Base-by-base conservation (phyloP, 148 eudicot species). In the Cornus florida region DNA sequence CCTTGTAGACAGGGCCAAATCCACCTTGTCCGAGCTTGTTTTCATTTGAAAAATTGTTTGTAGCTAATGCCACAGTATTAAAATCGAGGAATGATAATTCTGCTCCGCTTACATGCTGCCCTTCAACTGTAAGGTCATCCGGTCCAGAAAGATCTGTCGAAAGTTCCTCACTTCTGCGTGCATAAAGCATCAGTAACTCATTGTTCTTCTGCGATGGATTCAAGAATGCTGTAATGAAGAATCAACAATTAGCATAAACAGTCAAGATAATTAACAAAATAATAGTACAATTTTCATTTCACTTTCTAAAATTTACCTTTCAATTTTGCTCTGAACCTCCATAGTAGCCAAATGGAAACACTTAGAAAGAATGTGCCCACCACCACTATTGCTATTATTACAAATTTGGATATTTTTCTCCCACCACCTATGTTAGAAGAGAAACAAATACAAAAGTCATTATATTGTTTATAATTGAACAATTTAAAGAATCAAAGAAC, bases 1-100 rank as follows among this genome's bases (percentile, higher is more conserved):
- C 94, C 89, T 86, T 91, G 86, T 89, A 88, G 65, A 91, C 94
- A 0, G 88, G 87, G 65, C 92, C 94, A 75, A 91, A 89, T 77
- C 94, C 94, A 3, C 94, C 94, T 84, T 89, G 79, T 33, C 94
- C 94, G 4, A 91, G 92, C 81, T 88, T 91, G 78, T 86, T 89
- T 20, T 75, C 67, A 24, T 80, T 75, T 4, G 88, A 82, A 70
- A 89, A 91, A 72, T 82, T 79, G 28, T 86, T 72, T 12, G 94
- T 89, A 60, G 91, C 86, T 56, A 82, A 75, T 69, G 81, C 86
- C 53, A 91, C 78, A 41, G 59, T 60, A 79, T 75, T 60, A 60
- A 84, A 90, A 75, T 77, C 82, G 77, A 80, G 78, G 57, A 83
- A 39, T 9, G 86, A 68, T 17, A 88, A 67, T 71, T 89, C 89